Base-by-base conservation (phyloP, 2,329 filamentous ascomycete genomes). In the Xylariaceae sp. region DNA sequence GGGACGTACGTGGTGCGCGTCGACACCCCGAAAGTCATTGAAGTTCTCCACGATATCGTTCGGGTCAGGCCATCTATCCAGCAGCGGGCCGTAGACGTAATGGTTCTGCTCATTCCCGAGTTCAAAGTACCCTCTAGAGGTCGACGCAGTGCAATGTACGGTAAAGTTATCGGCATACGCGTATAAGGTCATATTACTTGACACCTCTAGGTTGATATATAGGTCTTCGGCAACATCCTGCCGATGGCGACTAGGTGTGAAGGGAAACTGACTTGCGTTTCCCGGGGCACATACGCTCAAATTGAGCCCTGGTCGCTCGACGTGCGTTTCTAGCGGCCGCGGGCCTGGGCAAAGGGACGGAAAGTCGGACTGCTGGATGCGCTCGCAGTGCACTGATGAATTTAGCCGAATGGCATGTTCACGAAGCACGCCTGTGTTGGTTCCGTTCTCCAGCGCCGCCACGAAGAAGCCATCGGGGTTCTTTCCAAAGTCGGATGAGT, bases 381-480 rank as follows among this genome's bases (percentile, higher is more conserved):
- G 20, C 46, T 58, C 51, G 40, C 55, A 61, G 46, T 55, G 51
- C 32, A 55, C 49, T 23, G 58, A 61, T 7, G 50, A 54, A 18
- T 61, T 61, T n/a, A 61, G 41, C 2, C 58, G 55, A 37, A 61
- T 50, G 41, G 55, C 58, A 26, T 61, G 58, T 43, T 58, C 52
- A 6, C 55, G 55, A 3, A 58, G 44, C 12, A 61, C 58, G 4
- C 58, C 58, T 12, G 58, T 61, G 16, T 50, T 49, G 12, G 55
- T 56, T 40, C 52, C 55, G 23, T 61, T 58, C 16, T 48, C 41
- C 29, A 61, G 47, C 4, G 55, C 51, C 20, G 55, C 50, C 3
- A 53, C 54, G 20, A 61, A 61, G 21, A 61, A 61, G 16, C 54
- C 53, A n/a, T 60, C 48, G 5, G 44, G 47, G 14, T 47, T 47